These are phyloP conservation scores for Dalbergia cochinchinensis DNA, from an alignment of 306 rosid genomes.

Conservation along the genomic window DNA sequence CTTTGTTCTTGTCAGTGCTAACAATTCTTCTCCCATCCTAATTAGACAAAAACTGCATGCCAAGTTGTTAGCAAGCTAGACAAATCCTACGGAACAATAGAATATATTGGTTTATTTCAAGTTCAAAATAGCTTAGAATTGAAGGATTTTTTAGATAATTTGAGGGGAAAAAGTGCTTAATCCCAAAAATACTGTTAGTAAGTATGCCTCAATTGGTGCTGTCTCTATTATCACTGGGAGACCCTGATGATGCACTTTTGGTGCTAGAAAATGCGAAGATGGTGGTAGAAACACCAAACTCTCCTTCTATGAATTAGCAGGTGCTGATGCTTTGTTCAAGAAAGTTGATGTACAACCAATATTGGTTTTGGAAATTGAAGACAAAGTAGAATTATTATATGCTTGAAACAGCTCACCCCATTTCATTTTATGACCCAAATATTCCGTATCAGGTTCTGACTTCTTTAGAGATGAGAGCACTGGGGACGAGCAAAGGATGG, in stretches of 20 bases:
- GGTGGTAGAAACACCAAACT: constrained; percentile 61
- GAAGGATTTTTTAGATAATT: too few species aligned
- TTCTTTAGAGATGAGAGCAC: too few species aligned
- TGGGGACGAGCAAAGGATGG: too few species aligned
- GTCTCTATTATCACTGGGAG: constrained; percentile 62
- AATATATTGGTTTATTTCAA: too few species aligned
- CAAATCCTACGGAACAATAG: neutral
- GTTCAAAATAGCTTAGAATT: too few species aligned
- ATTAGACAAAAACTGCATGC: neutral
- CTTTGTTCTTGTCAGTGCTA: constrained; percentile 7
- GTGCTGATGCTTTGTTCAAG: constrained; percentile 43
- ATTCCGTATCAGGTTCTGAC: constrained; percentile 9
- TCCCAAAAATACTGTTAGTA: too few species aligned
- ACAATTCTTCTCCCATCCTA: neutral
- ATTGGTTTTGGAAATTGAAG: constrained; percentile 41
- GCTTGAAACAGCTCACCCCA: constrained; percentile 56
- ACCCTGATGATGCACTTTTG: constrained; percentile 59
- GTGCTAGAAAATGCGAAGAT: constrained; percentile 59
- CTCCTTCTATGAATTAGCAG: constrained; percentile 45
- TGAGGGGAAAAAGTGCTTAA: too few species aligned
- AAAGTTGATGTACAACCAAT: constrained; percentile 62
- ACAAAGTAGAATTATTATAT: constrained; percentile 20
- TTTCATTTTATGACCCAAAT: constrained; percentile 43
- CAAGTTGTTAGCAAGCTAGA: neutral
- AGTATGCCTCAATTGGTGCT: constrained; percentile 33